These are phyloP conservation scores for Sphaerulina vaccinii DNA, from an alignment of 2,329 filamentous ascomycete genomes.

Conservation along the genomic window DNA sequence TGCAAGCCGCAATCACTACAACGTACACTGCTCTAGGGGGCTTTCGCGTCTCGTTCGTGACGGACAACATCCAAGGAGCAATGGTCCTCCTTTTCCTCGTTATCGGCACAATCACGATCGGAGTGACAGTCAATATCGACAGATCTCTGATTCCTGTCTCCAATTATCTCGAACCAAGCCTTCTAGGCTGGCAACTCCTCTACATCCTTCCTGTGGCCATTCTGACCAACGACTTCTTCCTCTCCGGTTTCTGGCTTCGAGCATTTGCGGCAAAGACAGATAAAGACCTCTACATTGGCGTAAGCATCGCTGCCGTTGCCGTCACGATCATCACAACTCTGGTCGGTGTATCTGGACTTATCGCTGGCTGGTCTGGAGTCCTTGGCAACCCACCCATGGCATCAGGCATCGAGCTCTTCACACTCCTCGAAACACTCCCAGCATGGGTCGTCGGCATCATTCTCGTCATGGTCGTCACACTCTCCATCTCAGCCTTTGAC, in stretches of 20 bases:
- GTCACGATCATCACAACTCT: conserved; percentile 70
- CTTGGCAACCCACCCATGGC: conserved; percentile 60
- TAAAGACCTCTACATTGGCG: conserved; percentile 72
- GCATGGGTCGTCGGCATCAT: conserved; percentile 80
- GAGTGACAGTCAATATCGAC: conserved; percentile 71
- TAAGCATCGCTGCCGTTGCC: conserved; percentile 63
- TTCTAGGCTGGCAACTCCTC: conserved; percentile 80
- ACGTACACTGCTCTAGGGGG: conserved; percentile 78
- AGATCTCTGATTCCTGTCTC: conserved; percentile 66
- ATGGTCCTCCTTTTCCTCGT: conserved; percentile 76
- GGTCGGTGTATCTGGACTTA: conserved; percentile 69
- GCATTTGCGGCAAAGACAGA: conserved; percentile 79
- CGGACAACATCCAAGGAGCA: conserved; percentile 75
- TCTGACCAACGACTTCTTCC: conserved; percentile 82
- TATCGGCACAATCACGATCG: conserved; percentile 75
- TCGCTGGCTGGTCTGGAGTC: conserved; percentile 76
- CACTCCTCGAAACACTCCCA: conserved; percentile 69
- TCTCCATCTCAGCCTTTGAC: conserved; percentile 78
- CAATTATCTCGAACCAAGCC: conserved; percentile 64
- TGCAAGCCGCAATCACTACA: conserved; percentile 74
- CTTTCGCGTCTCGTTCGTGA: conserved; percentile 80
- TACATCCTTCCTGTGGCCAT: conserved; percentile 82
- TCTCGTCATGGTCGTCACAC: conserved; percentile 68
- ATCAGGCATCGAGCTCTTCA: conserved; percentile 72
- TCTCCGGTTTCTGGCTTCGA: conserved; percentile 80